A percentile compares a stretch with the other conserved stretches of the same genome.
Conservation (phyloP, 345 rosid species). For the Euphorbia tirucalli region DNA sequence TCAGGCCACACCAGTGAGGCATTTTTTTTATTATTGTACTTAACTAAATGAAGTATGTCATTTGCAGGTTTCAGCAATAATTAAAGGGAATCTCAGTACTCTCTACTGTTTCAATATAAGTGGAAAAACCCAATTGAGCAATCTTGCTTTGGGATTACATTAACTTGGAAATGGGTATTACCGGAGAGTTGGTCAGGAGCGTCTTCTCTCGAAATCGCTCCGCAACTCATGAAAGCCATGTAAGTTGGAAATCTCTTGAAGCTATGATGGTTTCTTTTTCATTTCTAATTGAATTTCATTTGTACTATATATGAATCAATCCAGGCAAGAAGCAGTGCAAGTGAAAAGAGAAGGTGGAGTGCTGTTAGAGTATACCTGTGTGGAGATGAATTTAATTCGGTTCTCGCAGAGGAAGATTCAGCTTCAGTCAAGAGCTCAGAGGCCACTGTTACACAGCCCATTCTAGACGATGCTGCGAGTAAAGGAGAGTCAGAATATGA, state of each 20-base stretch:
- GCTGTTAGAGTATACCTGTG: slow-evolving; percentile 71
- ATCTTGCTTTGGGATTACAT: slow-evolving; percentile 13
- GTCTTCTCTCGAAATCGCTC: slow-evolving; percentile 66
- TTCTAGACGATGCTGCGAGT: slow-evolving; percentile 20
- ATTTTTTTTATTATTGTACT: slow-evolving; percentile 9
- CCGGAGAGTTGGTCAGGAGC: slow-evolving; percentile 62
- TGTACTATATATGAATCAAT: slow-evolving; percentile 8
- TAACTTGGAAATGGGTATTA: slow-evolving; percentile 65
- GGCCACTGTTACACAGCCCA: slow-evolving; percentile 43
- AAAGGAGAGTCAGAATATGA: slow-evolving; percentile 31
- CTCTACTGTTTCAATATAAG: slow-evolving; percentile 23
- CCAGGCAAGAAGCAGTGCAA: slow-evolving; percentile 47
- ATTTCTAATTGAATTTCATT: background rate
- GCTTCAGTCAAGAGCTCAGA: slow-evolving; percentile 63
- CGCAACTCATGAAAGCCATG: slow-evolving; percentile 41
- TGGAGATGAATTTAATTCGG: slow-evolving; percentile 72
- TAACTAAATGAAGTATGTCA: slow-evolving; percentile 26
- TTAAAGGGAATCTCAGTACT: slow-evolving; percentile 37
- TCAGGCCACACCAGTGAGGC: background rate
- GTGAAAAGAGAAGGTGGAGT: slow-evolving; percentile 65
- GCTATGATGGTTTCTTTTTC: background rate
- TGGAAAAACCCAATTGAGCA: slow-evolving; percentile 22
- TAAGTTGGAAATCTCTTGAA: slow-evolving; percentile 27
- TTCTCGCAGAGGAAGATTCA: slow-evolving; percentile 73
- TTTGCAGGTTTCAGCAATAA: slow-evolving; percentile 27